A percentile compares a stretch with the other conserved stretches of the same genome.
Conservation (phyloP, 1,284 basidiomycete genomes). For the Phellopilus nigrolimitatus region DNA sequence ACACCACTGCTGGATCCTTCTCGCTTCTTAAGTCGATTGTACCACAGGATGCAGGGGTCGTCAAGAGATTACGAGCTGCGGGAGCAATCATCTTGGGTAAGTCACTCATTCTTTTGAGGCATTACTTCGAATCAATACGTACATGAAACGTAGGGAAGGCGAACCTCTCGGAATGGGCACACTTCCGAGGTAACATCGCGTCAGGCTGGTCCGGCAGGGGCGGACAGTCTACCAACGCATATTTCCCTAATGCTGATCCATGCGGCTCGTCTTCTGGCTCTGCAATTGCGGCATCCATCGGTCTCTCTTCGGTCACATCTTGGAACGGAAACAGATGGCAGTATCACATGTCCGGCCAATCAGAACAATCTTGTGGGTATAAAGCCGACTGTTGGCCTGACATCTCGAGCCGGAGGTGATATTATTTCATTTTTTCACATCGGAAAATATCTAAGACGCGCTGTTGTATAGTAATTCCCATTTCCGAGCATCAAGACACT, state of each 20-base stretch:
- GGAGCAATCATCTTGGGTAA: conserved; percentile 42
- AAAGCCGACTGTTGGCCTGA: conserved; percentile 58
- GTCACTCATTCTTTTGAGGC: not conserved
- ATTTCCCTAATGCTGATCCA: conserved; percentile 56
- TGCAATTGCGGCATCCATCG: conserved; percentile 57
- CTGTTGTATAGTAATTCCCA: conserved; percentile 45
- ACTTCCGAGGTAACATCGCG: conserved; percentile 50
- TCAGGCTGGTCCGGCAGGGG: conserved; percentile 66
- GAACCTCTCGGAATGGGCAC: conserved; percentile 59
- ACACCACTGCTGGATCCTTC: conserved; percentile 46
- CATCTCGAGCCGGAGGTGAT: conserved; percentile 56
- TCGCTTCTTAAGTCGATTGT: conserved; percentile 38
- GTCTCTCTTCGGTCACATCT: conserved; percentile 54
- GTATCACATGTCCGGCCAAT: conserved; percentile 50
- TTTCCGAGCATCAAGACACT: conserved; percentile 59
- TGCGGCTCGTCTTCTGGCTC: conserved; percentile 65
- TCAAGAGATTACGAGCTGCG: conserved; percentile 35
- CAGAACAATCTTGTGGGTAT: conserved; percentile 55
- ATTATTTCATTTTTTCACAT: not conserved
- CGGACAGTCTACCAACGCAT: conserved; percentile 57
- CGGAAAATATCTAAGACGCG: not conserved
- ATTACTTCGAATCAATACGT: not conserved
- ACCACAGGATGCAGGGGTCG: conserved; percentile 37
- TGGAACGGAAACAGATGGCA: conserved; percentile 64
- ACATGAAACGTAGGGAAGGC: conserved; percentile 43